Evolutionary conservation across 2,329 filamentous ascomycete genomes (phyloP), one percentile per base, ranked within the genome.

Genomic region (Fusarium sp.): DNA sequence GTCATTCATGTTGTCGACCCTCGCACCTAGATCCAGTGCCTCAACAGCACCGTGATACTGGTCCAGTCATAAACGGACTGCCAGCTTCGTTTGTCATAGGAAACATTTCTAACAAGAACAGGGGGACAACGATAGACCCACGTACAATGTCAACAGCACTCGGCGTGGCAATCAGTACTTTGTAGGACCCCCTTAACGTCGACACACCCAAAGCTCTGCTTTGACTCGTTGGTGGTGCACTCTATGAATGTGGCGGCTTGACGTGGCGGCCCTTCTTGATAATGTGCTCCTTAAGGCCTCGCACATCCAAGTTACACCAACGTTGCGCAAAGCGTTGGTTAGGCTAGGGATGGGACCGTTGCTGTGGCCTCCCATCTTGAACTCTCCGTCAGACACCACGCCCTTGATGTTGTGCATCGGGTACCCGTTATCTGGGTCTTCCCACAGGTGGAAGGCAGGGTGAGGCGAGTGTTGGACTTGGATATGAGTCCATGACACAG

Each of bases 191-290:
- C 96, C 82, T 96, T 93, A 77, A 98, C 94, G 37, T 94, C 95
- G 8, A 98, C 93, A 77, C 95, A 95, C 95, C 95, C 98, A 3
- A 97, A 93, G 79, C 90, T 93, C 78, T 94, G 88, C 64, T 89
- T 89, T 72, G 88, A 92, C 56, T 89, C 91, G 5, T 89, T 84
- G 23, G 92, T 88, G 32, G 89, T 95, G 84, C 95, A 98, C 83
- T 98, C 94, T 74, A 98, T 97, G 81, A 97, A 98, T 3, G 95
- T 94, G 2, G 95, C 96, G n/a, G 96, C 96, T 97, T 97, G 76
- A 96, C 94, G 71, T 95, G 91, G 67, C 91, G 90, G 71, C 94
- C 94, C 61, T 79, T 65, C 11, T 95, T 95, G 77, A 98, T 95
- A 32, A 95, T 93, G 84, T 98, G 96, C 84, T 98, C 97, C 87